phyloP scores from a whole-genome alignment of 345 rosid genomes.

The Reutealis trisperma region DNA sequence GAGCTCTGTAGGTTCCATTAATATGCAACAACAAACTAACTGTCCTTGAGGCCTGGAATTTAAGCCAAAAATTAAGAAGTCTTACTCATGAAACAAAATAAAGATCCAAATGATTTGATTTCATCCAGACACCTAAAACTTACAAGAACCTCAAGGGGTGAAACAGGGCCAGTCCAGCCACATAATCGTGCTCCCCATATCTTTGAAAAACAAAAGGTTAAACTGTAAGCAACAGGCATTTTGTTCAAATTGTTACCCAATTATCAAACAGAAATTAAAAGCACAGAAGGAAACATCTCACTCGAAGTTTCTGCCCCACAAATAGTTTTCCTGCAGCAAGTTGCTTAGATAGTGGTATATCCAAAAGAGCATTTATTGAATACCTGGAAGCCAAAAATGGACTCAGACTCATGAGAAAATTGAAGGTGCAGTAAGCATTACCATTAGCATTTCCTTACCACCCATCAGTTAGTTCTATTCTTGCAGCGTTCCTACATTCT shows the following conservation, averaged over 20 bases:
- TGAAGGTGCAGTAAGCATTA: conserved; percentile 3
- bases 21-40: conserved; percentile 64
- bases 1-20: conserved; percentile 95
- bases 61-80: conserved; percentile 26
- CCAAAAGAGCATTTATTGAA: conserved; percentile 70
- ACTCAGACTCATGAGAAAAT: conserved; percentile 22
- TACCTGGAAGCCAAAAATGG: conserved; percentile 56
- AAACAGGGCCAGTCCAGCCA: conserved; percentile 87
- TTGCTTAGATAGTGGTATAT: conserved; percentile 58
- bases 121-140: conserved; percentile 21
- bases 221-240: conserved; percentile 26
- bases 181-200: conserved; percentile 79
- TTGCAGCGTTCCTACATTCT: conserved; percentile 41
- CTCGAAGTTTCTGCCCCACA: conserved; percentile 93
- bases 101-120: conserved; percentile 20
- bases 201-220: conserved; percentile 46
- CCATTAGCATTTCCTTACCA: conserved; percentile 58
- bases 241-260: neutral
- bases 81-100: conserved; percentile 18
- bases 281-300: conserved; percentile 32
- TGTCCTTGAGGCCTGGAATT: conserved; percentile 61
- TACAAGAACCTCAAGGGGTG: conserved; percentile 79
- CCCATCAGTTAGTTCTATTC: conserved; percentile 88
- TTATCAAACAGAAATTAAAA: conserved; percentile 16
- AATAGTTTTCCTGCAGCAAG: conserved; percentile 70